Evolutionary conservation across 1,284 basidiomycete species (phyloP), one percentile per base, ranked within the genome.

Genomic region (Hypsizygus ulmarius): DNA sequence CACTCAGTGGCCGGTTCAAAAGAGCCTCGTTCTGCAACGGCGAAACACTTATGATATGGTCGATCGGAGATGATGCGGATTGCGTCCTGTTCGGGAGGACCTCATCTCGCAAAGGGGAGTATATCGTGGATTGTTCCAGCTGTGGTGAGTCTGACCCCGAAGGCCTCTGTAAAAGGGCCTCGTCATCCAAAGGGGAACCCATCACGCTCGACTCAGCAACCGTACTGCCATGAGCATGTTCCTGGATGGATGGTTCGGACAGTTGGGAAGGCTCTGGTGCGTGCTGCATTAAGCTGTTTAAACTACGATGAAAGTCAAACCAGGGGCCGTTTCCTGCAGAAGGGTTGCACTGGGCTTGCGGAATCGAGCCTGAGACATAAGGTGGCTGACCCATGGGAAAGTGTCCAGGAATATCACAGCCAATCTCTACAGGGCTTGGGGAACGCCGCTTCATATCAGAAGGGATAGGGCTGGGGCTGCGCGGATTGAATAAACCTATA

Each of bases 1-100:
- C 9, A 32, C 52, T 51, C 7, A 48, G 44, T 3, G 65, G 63
- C 11, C 63, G 59, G n/a, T 56, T 60, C 18, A 67, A 53, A 18
- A 68, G 55, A 25, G 62, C 59, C 54, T 68, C 66, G 11, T 55
- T 56, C 2, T 61, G 63, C 34, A 68, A 42, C 32, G 67, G 59
- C n/a, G 65, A 67, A 38, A 62, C 10, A 1, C 2, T 27, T 5
- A n/a, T 14, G 35, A 8, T 11, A 9, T 32, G 30, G 35, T n/a
- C 21, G 28, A 7, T 7, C 21, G 9, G 28, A 21, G 21, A 7
- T 25, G 21, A 7, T 25, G 21, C 7, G 21, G 7, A 4, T 3
- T 3, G 7, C 7, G 21, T 25, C 3, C 21, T 7, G 7, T 7
- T 25, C 21, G 7, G 7, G 7, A 25, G 21, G 21, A 7, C 21